Percentiles rank a stretch among this genome's conserved stretches.
phyloP scores from a whole-genome alignment of 352 stramenopile genomes.

The Phytophthora pisi region DNA sequence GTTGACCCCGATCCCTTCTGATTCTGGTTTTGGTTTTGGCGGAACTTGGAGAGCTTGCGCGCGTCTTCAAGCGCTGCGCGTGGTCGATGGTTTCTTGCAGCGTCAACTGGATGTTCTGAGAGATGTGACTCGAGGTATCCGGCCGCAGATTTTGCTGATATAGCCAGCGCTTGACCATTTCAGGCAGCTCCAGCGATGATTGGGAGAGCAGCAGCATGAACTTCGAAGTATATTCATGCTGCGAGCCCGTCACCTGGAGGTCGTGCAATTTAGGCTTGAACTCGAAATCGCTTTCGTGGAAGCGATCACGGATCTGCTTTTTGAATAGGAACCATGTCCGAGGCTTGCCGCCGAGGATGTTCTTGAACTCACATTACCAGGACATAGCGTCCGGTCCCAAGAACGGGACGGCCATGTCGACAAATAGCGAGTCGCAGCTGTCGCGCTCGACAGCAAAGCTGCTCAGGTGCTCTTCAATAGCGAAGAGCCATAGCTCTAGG shows the following conservation, averaged over 20 bases:
- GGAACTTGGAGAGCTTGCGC: constrained; percentile 2
- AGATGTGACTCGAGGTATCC: constrained; percentile 11
- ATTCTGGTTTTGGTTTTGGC: neutral
- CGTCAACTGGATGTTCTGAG: constrained; percentile 5
- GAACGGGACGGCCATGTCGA: constrained; percentile 1
- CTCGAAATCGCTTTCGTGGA: neutral
- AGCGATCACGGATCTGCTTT: neutral
- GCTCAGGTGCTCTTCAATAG: neutral
- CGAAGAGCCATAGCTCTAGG: neutral
- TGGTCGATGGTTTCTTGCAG: constrained; percentile 13
- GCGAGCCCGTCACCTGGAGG: neutral
- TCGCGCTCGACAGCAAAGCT: constrained; percentile 4
- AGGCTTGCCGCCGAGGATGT: neutral
- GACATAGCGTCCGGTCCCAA: neutral
- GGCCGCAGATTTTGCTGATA: neutral
- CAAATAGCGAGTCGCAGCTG: constrained; percentile 1
- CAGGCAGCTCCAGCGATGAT: constrained; percentile 2
- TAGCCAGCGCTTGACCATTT: neutral
- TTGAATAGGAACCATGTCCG: neutral
- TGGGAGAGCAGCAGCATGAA: neutral
- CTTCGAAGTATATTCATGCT: neutral
- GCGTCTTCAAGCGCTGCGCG: constrained; percentile 12
- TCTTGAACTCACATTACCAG: constrained; percentile 1
- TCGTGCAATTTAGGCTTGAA: neutral
- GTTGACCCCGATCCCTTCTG: constrained; percentile 1